Evolutionary conservation across 2,329 filamentous ascomycete species (phyloP), one percentile per base, ranked within the genome.

Genomic region (Aureobasidium pullulans): DNA sequence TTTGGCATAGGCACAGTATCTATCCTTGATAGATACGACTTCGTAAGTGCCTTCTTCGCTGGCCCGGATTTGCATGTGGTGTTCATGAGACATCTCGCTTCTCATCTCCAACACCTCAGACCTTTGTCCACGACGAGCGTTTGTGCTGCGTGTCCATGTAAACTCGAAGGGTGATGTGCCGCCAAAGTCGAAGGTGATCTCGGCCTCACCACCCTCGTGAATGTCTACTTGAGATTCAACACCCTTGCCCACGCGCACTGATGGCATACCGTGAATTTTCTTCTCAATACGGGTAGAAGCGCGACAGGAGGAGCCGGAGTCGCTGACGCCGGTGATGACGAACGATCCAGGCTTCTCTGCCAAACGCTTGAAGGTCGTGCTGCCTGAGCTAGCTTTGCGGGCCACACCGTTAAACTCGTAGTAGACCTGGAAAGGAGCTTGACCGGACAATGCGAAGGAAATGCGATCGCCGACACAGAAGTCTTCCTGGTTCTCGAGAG

Each of bases 141-240:
- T 96, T 46, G 90, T 90, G 73, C 88, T 94, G 62, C 94, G 83
- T 19, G 91, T 97, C 72, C 96, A 97, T 60, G 93, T 96, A 71
- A 97, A 99, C 74, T 97, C 94, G 69, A 99, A 99, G 1, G 94
- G 94, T 62, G 94, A 91, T 6, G 89, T 92, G 60, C 95, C 94
- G 78, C 89, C 92, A 75, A 99, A 99, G 68, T 96, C 89, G 67
- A 99, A 97, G 7, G 90, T 77, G 56, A 99, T 91, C 70, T 96
- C 90, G 0, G 94, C 91, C 71, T 95, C 89, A 62, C 91, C 91
- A 66, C 94, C 94, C 77, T 99, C 93, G 72, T 97, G 95, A 63
- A 99, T 99, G 70, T 97, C 94, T 37, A 95, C 86, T 65, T 88
- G 85, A 6, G 86, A 84, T 61, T 89, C 86, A 62, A 83, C 83